Evolutionary conservation across 1,139 yeast species (phyloP), one percentile per base, ranked within the genome.

Genomic region (Lodderomyces parapsilosis): DNA sequence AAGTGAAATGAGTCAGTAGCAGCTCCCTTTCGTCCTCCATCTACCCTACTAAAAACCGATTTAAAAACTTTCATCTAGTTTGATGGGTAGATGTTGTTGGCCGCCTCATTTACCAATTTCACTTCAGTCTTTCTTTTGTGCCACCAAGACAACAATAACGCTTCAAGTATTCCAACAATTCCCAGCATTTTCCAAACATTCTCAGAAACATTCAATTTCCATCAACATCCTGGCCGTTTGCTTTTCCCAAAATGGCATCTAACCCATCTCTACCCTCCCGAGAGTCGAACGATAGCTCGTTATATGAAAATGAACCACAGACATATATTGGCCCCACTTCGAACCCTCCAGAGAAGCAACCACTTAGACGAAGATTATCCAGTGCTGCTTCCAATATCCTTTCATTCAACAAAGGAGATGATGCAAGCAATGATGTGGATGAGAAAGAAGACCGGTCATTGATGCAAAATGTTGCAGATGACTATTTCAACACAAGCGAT

Each of bases 311-410:
- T 14, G n/a, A 33, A 17, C 36, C 36, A 2, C 15, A 19, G 15
- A 4, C 23, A n/a, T 33, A 33, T 19, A n/a, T 6, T 5, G 35
- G 36, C 2, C 22, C 19, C 2, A 13, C 4, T 11, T 18, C 17
- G 15, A n/a, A 14, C 14, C 31, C 14, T 13, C 15, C 36, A 32
- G 23, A 33, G 14, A 33, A 20, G 22, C 43, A 35, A 6, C 45
- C 50, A 3, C 9, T 52, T 5, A 33, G 43, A 8, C 28, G 59
- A 34, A 30, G 57, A 15, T n/a, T 51, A 2, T 53, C 58, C 3
- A 43, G 45, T 7, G 56, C 50, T 3, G 52, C 55, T 1, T 36
- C 53, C 9, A 42, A 43, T 36, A 49, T 42, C 42, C 52, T 52
- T 23, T 39, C 40, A 19, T 3, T 30, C 33, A 17, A 17, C 19